phyloP scores from a whole-genome alignment of 2,329 filamentous ascomycete genomes.

The Beauveria sp. region DNA sequence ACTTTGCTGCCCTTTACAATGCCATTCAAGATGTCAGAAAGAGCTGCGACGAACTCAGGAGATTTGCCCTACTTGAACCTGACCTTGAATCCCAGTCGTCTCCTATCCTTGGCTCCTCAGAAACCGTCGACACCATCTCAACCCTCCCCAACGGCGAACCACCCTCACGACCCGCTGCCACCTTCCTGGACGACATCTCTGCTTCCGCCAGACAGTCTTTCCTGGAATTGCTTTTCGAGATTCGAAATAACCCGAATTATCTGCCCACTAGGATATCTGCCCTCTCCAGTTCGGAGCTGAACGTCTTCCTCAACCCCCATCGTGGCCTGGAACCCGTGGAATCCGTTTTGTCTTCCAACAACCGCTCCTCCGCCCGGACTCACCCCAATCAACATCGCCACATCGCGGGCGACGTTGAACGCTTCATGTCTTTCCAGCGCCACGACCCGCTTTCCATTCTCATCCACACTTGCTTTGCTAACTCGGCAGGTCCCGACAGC shows the following conservation, averaged over 20 bases:
- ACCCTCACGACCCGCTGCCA: slow-evolving; percentile 34
- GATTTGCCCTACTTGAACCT: slow-evolving; percentile 63
- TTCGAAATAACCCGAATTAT: slow-evolving; percentile 83
- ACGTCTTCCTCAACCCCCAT: slow-evolving; percentile 69
- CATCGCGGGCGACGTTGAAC: slow-evolving; percentile 55
- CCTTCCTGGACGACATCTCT: slow-evolving; percentile 63
- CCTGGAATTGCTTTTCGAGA: slow-evolving; percentile 69
- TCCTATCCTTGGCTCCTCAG: slow-evolving; percentile 34
- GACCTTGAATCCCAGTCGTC: slow-evolving; percentile 55
- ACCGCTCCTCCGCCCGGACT: slow-evolving; percentile 38
- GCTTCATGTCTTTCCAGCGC: slow-evolving; percentile 79
- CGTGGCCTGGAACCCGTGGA: slow-evolving; percentile 74
- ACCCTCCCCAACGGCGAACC: slow-evolving; percentile 31
- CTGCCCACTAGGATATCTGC: slow-evolving; percentile 73
- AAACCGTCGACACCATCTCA: slow-evolving; percentile 41
- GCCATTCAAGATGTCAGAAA: slow-evolving; percentile 72
- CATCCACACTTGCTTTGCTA: slow-evolving; percentile 83
- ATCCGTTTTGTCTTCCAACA: slow-evolving; percentile 68
- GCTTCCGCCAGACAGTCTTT: slow-evolving; percentile 67
- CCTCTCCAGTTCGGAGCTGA: slow-evolving; percentile 68
- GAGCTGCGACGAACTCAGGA: slow-evolving; percentile 65
- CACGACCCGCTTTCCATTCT: slow-evolving; percentile 79
- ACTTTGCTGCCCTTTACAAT: slow-evolving; percentile 66
- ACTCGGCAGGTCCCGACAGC: slow-evolving; percentile 73
- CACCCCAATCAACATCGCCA: slow-evolving; percentile 37